Conservation (phyloP, 176 grass and related monocot genomes). For the Oryza meridionalis region DNA sequence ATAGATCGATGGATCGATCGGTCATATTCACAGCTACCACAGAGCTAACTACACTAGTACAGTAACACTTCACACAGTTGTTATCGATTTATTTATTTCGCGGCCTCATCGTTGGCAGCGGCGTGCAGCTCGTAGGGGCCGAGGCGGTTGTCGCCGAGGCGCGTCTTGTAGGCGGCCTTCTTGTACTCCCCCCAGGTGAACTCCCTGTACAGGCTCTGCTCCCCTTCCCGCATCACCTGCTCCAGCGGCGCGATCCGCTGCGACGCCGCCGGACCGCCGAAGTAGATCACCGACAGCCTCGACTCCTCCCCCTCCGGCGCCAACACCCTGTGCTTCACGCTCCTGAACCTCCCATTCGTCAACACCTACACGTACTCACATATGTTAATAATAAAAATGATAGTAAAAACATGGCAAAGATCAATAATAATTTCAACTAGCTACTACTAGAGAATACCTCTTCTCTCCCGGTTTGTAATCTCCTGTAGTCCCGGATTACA, state of each 20-base stretch:
- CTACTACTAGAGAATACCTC: no score
- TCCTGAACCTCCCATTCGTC: constrained; percentile 82
- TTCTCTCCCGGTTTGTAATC: no score
- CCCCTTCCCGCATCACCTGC: constrained; percentile 58
- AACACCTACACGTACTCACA: constrained; percentile 48
- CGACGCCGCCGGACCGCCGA: constrained; percentile 55
- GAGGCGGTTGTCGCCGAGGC: constrained; percentile 68
- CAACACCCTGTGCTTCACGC: constrained; percentile 87
- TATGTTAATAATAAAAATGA: no score
- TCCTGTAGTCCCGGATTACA: no score
- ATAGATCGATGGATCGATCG: background rate
- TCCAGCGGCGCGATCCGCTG: constrained; percentile 65
- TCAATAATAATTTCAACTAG: no score
- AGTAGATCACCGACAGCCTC: constrained; percentile 82
- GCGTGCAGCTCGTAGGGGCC: constrained; percentile 57
- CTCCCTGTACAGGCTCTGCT: constrained; percentile 73
- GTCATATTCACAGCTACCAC: background rate
- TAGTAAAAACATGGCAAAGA: no score
- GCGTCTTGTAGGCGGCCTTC: constrained; percentile 55
- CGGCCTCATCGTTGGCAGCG: no score
- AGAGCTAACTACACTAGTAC: background rate
- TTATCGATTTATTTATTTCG: background rate
- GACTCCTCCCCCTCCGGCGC: constrained; percentile 51
- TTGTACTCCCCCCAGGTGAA: constrained; percentile 95
- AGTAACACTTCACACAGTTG: background rate